phyloP scores from a whole-genome alignment of 139 green algal genomes.

The Micractinium sp. region DNA sequence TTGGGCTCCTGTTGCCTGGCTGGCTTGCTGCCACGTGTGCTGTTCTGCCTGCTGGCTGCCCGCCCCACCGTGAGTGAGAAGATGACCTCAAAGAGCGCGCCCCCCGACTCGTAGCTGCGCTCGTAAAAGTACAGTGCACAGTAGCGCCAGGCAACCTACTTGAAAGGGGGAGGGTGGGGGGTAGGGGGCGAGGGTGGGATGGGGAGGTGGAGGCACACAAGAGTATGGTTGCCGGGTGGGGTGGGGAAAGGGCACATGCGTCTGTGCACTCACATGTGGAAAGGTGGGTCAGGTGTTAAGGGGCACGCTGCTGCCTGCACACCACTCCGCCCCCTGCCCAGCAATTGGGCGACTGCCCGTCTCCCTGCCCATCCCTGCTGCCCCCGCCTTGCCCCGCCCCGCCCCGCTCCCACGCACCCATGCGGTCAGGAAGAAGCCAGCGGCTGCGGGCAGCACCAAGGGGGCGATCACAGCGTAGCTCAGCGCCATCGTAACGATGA shows the following conservation, averaged over 20 bases:
- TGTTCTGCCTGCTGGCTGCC: no score
- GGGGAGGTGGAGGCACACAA: neutral
- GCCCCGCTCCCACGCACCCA: neutral
- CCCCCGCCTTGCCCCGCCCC: no score
- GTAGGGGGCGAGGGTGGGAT: neutral
- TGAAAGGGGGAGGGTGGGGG: neutral
- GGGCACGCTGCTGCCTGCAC: no score
- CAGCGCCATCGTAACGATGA: slow-evolving; percentile 1
- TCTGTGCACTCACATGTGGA: neutral
- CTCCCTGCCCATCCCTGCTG: no score
- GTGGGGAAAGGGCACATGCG: no score
- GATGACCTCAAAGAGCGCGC: neutral
- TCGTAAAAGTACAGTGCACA: slow-evolving; percentile 25
- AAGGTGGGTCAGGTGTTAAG: no score
- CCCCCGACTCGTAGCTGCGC: slow-evolving; percentile 20
- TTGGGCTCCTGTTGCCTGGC: no score
- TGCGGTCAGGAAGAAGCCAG: slow-evolving; percentile 17
- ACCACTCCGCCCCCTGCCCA: no score
- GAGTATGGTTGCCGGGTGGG: no score
- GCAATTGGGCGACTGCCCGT: no score
- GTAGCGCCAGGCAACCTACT: slow-evolving; percentile 23
- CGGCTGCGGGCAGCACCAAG: slow-evolving; percentile 18
- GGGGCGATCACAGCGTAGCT: slow-evolving; percentile 10
- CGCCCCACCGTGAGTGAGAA: slow-evolving; percentile 20
- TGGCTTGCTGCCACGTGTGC: no score